phyloP scores from a whole-genome alignment of 2,329 filamentous ascomycete genomes.

The Hymenoscyphus scutula region DNA sequence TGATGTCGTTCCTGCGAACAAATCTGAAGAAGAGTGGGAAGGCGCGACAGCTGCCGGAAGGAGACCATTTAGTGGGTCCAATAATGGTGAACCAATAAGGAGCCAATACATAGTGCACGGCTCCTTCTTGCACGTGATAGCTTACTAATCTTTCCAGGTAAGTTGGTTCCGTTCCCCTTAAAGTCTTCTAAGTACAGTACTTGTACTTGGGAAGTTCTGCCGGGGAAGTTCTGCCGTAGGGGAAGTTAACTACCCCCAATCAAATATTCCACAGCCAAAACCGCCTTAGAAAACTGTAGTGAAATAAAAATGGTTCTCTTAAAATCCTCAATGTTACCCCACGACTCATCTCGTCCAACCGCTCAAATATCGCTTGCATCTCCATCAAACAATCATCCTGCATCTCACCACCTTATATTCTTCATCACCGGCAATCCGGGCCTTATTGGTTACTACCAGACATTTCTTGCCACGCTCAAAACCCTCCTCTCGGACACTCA shows the following conservation, averaged over 20 bases:
- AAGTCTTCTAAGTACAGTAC: too few relatives aligned
- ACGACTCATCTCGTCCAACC: slow-evolving; percentile 3
- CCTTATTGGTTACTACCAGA: slow-evolving; percentile 68
- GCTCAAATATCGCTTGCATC: slow-evolving; percentile 25
- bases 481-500: slow-evolving; percentile 46
- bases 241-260: too few relatives aligned
- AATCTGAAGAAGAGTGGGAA: background rate
- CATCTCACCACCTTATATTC: slow-evolving; percentile 54
- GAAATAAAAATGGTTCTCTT: background rate
- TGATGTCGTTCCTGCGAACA: background rate
- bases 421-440: slow-evolving; percentile 78
- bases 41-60: background rate
- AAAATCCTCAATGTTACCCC: background rate
- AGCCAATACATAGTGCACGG: too few relatives aligned
- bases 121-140: too few relatives aligned
- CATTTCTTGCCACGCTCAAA: slow-evolving; percentile 61
- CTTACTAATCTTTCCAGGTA: too few relatives aligned
- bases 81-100: background rate
- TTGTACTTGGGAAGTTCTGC: too few relatives aligned
- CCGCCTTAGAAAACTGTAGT: background rate
- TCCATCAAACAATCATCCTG: slow-evolving; percentile 12
- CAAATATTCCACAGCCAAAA: background rate
- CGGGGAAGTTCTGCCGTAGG: too few relatives aligned
- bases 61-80: background rate
- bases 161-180: too few relatives aligned